Base-by-base conservation (phyloP, 441 rosid species). In the Erodium moschatum region DNA sequence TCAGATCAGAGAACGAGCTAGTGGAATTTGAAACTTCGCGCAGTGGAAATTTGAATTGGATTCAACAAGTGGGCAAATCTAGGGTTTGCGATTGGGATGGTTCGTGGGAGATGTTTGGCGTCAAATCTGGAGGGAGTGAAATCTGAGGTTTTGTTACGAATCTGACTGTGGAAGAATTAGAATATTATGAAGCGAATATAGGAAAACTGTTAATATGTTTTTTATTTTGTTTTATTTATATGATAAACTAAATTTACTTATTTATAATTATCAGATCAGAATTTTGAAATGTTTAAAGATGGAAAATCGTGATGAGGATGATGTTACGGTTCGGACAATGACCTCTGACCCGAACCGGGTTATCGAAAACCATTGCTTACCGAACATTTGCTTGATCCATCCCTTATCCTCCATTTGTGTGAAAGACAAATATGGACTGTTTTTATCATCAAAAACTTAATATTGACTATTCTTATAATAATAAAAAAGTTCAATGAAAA, bases 111-210 rank as follows among this genome's bases (percentile, higher is more conserved):
- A n/a, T 54, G 15, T 54, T 18, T 54, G 7, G 61, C 19, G 61
- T 54, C 24, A 54, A 54, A 54, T 54, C 61, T 54, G 61, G 61
- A 40, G 61, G 61, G 19, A 16, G 19, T 54, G 24, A 54, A 54
- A 54, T 54, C 21, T 54, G 61, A 54, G 61, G 61, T 48, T n/a
- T 48, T 3, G 61, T 15, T 54, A 54, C 61, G 19, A 54, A 54
- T 54, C 61, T 54, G 61, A 54, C 61, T 54, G 20, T 1, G 61
- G 15, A 19, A 24, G 27, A 24, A 54, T 54, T 6, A 24, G 27
- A 24, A 54, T 54, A 54, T 54, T 52, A 16, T 52, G 60, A 52
- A n/a, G 60, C n/a, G 19, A 52, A 15, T 13, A 16, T 52, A 16
- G 60, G 60, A 52, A 52, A 52, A 6, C 7, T 40, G 46, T 40